These are phyloP conservation scores for Nemania sp. DNA, from an alignment of 2,329 filamentous ascomycete genomes.

Conservation along the genomic window DNA sequence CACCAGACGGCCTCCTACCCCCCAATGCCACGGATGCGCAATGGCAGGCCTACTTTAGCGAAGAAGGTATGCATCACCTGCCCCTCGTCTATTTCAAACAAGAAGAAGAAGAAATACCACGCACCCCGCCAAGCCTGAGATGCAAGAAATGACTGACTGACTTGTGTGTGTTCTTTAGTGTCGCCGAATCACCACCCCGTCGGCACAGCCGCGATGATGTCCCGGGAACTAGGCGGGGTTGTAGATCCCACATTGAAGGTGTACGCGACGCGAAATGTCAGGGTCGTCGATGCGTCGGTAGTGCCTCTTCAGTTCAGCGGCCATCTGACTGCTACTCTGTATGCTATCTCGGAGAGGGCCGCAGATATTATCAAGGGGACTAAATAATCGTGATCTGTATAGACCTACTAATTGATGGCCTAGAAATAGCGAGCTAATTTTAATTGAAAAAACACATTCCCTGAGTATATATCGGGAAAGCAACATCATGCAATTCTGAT, in stretches of 20 bases:
- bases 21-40: slow-evolving; percentile 37
- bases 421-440: not conserved
- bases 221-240: slow-evolving; percentile 52
- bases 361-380: slow-evolving; percentile 37
- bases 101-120: no score
- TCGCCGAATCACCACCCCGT: slow-evolving; percentile 48
- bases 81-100: no score
- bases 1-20: slow-evolving; percentile 32
- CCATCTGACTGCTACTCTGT: slow-evolving; percentile 55
- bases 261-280: slow-evolving; percentile 53
- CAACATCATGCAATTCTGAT: no score
- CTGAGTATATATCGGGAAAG: no score
- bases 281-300: slow-evolving; percentile 54
- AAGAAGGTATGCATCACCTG: no score
- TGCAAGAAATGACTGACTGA: no score
- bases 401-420: not conserved
- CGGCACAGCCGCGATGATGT: slow-evolving; percentile 56
- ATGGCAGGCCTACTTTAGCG: slow-evolving; percentile 32
- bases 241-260: slow-evolving; percentile 52
- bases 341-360: slow-evolving; percentile 55
- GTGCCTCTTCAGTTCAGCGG: slow-evolving; percentile 53
- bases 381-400: slow-evolving; percentile 1
- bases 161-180: slow-evolving; percentile 21
- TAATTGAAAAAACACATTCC: no score
- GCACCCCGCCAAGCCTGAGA: no score